Base-by-base conservation (phyloP, 2,329 filamentous ascomycete genomes). In the Ceratocystis smalleyi region DNA sequence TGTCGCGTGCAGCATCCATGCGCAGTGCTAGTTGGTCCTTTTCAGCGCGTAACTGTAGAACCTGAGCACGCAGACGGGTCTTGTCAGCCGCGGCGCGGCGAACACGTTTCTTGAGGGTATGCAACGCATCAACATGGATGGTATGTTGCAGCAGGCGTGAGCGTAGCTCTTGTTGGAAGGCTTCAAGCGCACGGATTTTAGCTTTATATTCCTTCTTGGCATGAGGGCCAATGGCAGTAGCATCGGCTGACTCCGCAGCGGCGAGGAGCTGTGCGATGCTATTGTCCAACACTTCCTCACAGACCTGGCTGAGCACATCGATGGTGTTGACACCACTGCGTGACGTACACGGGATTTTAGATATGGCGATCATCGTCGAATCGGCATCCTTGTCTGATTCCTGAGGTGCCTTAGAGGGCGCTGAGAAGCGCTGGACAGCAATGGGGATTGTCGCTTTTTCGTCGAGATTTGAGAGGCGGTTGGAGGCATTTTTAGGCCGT, bases 281-380 rank as follows among this genome's bases (percentile, higher is more conserved):
- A 1, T 76, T 73, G n/a, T 76, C 76, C 22, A 85, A 75, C 40
- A 85, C 77, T 69, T 86, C 83, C 43, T 83, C 78, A 69, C 81
- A 86, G 15, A 85, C 76, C 67, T 84, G 79, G 5, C 79, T 76
- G 45, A 87, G 75, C 1, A 86, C 83, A 68, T 87, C 84, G 1
- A 86, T 75, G 0, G 81, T 77, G 59, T 83, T 87, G 68, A 85
- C 83, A 57, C 81, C 81, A 24, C 75, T 73, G 17, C 78, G 77
- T 68, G 78, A 80, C 0, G 77, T 74, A 67, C 80, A 82, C 0
- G 82, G 80, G 1, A 84, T 81, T 3, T 81, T 78, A 1, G 74
- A 70, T 55, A 77, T 77, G 3, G 82, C 73, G 0, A 79, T 75
- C 55, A 82, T 76, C 2, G 73, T 72, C 22, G 75, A 73, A 7